phyloP scores from a whole-genome alignment of 2,329 filamentous ascomycete genomes.

The Botryotinia globosa region DNA sequence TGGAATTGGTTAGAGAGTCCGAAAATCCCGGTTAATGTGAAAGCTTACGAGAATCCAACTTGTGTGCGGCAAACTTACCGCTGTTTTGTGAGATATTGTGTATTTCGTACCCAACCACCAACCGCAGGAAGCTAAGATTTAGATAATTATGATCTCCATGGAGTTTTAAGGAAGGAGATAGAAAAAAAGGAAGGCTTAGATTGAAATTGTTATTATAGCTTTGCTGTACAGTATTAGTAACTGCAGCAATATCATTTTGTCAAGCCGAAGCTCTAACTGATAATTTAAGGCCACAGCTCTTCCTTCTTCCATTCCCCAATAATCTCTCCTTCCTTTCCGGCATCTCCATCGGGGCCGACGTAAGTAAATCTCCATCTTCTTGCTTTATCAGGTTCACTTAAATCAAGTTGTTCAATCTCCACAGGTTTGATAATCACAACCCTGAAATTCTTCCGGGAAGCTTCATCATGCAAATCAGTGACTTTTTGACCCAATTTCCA shows the following conservation, averaged over 20 bases:
- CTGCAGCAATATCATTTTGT: not conserved
- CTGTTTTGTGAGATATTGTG: not conserved
- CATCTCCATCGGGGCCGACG: conserved; percentile 42
- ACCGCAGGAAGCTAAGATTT: not conserved
- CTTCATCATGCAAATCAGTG: conserved; percentile 55
- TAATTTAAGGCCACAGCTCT: conserved; percentile 38
- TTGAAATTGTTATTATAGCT: not conserved
- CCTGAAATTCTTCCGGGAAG: conserved; percentile 65
- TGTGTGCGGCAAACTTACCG: not conserved
- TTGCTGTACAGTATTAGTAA: not conserved
- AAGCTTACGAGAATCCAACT: not conserved
- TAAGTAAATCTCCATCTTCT: conserved; percentile 58
- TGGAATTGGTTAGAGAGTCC: not conserved
- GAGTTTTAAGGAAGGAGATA: too few relatives aligned
- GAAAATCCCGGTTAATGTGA: not conserved
- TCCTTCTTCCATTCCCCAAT: conserved; percentile 51
- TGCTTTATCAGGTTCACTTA: conserved; percentile 56
- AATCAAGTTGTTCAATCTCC: conserved; percentile 61
- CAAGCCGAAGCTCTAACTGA: not conserved
- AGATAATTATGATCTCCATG: not conserved
- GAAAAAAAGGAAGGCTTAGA: not conserved
- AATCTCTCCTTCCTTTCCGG: conserved; percentile 48
- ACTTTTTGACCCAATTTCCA: conserved; percentile 60
- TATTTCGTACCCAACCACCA: not conserved
- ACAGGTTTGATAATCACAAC: conserved; percentile 82